Evolutionary conservation across 2,329 filamentous ascomycete species (phyloP).

Genomic region (Hypoxylon sp.): DNA sequence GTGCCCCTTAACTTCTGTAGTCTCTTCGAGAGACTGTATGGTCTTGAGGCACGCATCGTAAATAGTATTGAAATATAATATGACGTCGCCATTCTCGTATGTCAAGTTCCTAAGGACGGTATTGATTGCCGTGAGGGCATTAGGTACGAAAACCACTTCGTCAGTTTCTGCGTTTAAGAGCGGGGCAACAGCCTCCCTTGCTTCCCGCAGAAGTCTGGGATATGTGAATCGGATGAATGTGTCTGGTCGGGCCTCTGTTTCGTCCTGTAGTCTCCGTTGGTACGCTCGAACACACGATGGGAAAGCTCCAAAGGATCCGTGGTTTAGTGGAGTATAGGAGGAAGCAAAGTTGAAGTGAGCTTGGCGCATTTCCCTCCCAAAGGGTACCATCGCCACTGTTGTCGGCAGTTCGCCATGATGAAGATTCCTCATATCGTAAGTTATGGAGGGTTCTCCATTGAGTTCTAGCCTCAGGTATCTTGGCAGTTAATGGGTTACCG

Average conservation of each 20-base stretch:
- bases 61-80: constrained; percentile 76
- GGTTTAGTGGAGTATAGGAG: constrained; percentile 55
- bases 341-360: constrained; percentile 54
- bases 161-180: constrained; percentile 71
- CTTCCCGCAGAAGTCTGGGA: constrained; percentile 66
- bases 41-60: constrained; percentile 78
- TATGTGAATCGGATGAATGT: constrained; percentile 74
- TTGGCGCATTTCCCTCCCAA: constrained; percentile 52
- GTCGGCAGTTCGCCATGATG: constrained; percentile 25
- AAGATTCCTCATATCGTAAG: constrained; percentile 23
- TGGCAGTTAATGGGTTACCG: background rate
- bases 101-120: constrained; percentile 76
- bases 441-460: background rate
- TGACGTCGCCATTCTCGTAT: constrained; percentile 72
- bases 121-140: constrained; percentile 79
- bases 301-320: constrained; percentile 77
- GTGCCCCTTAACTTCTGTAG: constrained; percentile 58
- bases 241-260: constrained; percentile 74
- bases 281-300: constrained; percentile 69
- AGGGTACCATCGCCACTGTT: constrained; percentile 35
- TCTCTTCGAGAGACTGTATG: constrained; percentile 72
- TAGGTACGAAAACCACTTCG: constrained; percentile 77
- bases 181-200: constrained; percentile 71
- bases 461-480: background rate
- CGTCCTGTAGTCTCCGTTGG: constrained; percentile 67